Conservation (phyloP, 768 basidiomycete genomes). For the Leccinellum albellum region DNA sequence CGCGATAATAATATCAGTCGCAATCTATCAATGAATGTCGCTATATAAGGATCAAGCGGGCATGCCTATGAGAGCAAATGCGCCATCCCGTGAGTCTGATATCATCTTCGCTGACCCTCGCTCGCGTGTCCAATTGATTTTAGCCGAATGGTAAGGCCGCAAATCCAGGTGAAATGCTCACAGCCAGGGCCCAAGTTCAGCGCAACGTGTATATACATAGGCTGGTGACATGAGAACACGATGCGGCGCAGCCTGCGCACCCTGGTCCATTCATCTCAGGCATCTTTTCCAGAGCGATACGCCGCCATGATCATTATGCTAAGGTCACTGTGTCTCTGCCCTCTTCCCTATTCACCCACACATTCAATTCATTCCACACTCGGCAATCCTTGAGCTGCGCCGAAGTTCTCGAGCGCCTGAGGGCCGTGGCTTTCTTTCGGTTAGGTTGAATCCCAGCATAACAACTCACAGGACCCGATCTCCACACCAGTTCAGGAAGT, state of each 20-base stretch:
- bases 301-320: constrained; percentile 12
- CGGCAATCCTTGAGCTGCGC: constrained; percentile 7
- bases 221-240: constrained; percentile 24
- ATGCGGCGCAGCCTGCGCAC: constrained; percentile 16
- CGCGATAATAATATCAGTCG: constrained; percentile 4
- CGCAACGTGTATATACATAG: constrained; percentile 15
- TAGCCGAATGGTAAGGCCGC: constrained; percentile 4
- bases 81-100: constrained; percentile 13
- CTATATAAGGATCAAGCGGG: constrained; percentile 5
- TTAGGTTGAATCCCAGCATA: constrained; percentile 18
- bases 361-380: constrained; percentile 8
- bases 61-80: constrained; percentile 15
- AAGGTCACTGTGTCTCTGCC: constrained; percentile 6
- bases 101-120: constrained; percentile 11
- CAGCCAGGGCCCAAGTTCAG: constrained; percentile 12
- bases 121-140: constrained; percentile 11
- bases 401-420: constrained; percentile 14
- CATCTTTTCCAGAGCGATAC: constrained; percentile 7
- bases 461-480: constrained; percentile 15
- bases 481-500: constrained; percentile 15
- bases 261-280: constrained; percentile 14
- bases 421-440: constrained; percentile 23
- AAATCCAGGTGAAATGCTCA: constrained; percentile 12
- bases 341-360: constrained; percentile 9
- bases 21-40: constrained; percentile 19